Evolutionary conservation across 768 basidiomycete species (phyloP).

Genomic region (Cyathus striatus): DNA sequence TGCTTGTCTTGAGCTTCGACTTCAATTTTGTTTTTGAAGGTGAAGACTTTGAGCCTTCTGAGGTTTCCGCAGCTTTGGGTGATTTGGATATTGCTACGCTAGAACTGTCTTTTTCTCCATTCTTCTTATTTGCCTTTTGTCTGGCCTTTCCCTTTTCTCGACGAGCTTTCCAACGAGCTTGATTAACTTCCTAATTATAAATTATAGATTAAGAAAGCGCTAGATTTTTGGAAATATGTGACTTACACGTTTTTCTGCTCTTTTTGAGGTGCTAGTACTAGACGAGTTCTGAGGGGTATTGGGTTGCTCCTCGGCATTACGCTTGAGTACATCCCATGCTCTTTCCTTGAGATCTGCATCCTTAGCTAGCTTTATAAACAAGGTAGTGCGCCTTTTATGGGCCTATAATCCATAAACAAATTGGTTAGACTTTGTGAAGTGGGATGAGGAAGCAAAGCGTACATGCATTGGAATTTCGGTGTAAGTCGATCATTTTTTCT

Average conservation of each 20-base stretch:
- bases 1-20: too few relatives aligned
- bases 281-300: conserved; percentile 8
- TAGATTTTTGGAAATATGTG: too few relatives aligned
- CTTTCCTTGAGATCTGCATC: conserved; percentile 35
- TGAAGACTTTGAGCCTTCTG: conserved; percentile 2
- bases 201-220: too few relatives aligned
- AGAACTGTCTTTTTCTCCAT: too few relatives aligned
- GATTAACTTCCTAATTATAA: conserved; percentile 37
- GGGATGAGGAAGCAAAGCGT: conserved; percentile 15
- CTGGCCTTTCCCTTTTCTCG: conserved; percentile 45
- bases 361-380: conserved; percentile 38
- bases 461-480: conserved; percentile 62
- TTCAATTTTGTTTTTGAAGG: conserved; percentile 11
- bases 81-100: too few relatives aligned
- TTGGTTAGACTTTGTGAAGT: conserved; percentile 4
- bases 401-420: conserved; percentile 33
- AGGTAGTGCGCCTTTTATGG: conserved; percentile 56
- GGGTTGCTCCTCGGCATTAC: conserved; percentile 19
- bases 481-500: conserved; percentile 46
- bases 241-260: too few relatives aligned
- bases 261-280: background rate
- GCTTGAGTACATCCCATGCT: conserved; percentile 40
- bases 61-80: too few relatives aligned
- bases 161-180: conserved; percentile 16
- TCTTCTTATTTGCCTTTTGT: conserved; percentile 29